Evolutionary conservation across 2,329 filamentous ascomycete genomes (phyloP), one percentile per base, ranked within the genome.

Genomic region (Talaromyces sp.): DNA sequence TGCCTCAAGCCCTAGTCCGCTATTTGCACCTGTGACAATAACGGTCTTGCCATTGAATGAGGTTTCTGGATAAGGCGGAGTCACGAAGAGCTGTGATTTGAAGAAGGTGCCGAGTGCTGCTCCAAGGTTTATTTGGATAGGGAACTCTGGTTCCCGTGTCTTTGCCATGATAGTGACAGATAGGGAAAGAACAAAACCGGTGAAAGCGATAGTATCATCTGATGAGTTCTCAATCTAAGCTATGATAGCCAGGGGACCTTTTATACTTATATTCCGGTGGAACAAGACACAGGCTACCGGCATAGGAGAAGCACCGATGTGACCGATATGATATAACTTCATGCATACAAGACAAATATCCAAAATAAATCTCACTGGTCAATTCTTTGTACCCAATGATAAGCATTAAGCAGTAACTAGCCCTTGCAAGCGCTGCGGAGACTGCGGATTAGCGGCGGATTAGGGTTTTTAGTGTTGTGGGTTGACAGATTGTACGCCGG

Each of bases 1-100:
- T 1, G 78, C 72, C 64, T 82, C 79, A 14, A 82, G 74, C 0
- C 84, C 84, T 10, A 37, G 35, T 10, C 35, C 35, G 13, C 9
- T 37, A 37, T 37, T 13, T 11, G 35, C 9, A 11, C 84, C 84
- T 0, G 83, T 85, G 19, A 86, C 73, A 50, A 85, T 80, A 52
- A 80, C 78, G 0, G 76, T 77, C 62, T 80, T 72, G 0, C 13
- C 72, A 0, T 73, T 68, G 13, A 71, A 67, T 31, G 61, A 39
- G 3, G 47, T n/a, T 2, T 2, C 8, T 48, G 61, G 61, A 10
- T 39, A 63, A 1, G 24, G 52, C 5, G 52, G 61, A 2, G 61
- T 63, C 24, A 63, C 31, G 50, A 63, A 63, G 4, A 63, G 39
- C 27, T 63, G 61, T 13, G 50, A 57, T n/a, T 58, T 47, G 41